Base-by-base conservation (phyloP, 129 eudicot genomes). In the Pulicaria dysenterica region DNA sequence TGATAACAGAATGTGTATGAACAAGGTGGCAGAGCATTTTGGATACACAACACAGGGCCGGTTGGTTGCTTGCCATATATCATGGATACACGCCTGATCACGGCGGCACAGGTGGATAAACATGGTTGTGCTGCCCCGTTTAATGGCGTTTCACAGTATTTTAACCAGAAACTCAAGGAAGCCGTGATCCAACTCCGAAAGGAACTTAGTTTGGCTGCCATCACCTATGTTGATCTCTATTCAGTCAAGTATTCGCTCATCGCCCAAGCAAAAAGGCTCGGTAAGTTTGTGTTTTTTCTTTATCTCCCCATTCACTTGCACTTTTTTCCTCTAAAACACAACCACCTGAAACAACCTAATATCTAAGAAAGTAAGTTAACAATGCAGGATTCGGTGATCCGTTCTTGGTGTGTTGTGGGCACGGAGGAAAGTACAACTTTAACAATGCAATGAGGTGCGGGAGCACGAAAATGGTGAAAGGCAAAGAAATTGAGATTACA, bases 1-100 rank as follows among this genome's bases (percentile, higher is more conserved):
- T 41, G 4, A 36, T 5, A 41, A 43, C 83, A 86, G 96, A 64
- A 75, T 5, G 54, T 89, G 42, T 89, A 89, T 56, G 74, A 42
- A 38, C 81, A 55, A 80, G 96, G 92, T 48, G 96, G 88, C 40
- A 82, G 96, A 54, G 69, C 90, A 50, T 86, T 89, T 57, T 86
- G 86, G 92, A 77, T 89, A 68, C 96, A 89, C 81, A 87, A 90
- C 85, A 90, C 96, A 0, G 96, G 96, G 17, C 96, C 96, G 1
- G 74, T 85, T 40, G 96, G 96, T 54, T 90, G 96, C 76, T 80
- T 87, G 16, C 83, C 94, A 3, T 87, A 90, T 54, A 79, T 85
- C 14, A 49, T 90, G 89, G 91, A 82, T 70, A 48, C 76, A 14
- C 72, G 62, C 16, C 67, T 59, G 42, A 76, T 84, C 51, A 58